phyloP scores from a whole-genome alignment of 345 rosid species.

The Linum trigynum region DNA sequence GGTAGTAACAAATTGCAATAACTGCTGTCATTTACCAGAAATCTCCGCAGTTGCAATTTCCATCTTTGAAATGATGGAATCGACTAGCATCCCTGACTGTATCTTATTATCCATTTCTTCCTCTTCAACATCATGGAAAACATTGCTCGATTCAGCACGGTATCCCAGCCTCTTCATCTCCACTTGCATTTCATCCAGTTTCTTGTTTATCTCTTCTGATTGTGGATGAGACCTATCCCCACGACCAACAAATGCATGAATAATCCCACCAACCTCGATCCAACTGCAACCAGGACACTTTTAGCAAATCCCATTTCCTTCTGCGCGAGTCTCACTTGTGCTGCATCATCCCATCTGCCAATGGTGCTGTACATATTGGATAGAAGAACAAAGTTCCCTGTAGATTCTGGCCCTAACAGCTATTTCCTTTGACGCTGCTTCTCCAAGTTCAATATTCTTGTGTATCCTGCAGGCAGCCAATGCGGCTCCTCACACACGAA shows the following conservation, averaged over 20 bases:
- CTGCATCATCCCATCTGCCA: slow-evolving; percentile 51
- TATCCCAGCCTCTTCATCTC: slow-evolving; percentile 29
- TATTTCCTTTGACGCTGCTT: slow-evolving; percentile 37
- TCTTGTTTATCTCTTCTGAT: slow-evolving; percentile 18
- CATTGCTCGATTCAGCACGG: slow-evolving; percentile 19
- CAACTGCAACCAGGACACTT: slow-evolving; percentile 41
- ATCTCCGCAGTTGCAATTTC: slow-evolving; percentile 27
- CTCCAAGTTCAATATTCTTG: slow-evolving; percentile 46
- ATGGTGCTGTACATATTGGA: slow-evolving; percentile 40
- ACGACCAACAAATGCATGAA: slow-evolving; percentile 25
- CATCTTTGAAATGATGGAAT: slow-evolving; percentile 26
- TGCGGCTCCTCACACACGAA: slow-evolving; percentile 41
- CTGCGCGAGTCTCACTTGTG: slow-evolving; percentile 30
- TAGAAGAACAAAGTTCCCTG: slow-evolving; percentile 40
- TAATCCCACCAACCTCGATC: slow-evolving; percentile 29
- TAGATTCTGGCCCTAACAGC: slow-evolving; percentile 35
- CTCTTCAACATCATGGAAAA: slow-evolving; percentile 27
- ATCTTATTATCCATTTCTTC: slow-evolving; percentile 22
- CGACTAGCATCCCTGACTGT: slow-evolving; percentile 26
- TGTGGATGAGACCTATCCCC: slow-evolving; percentile 32
- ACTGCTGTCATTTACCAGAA: slow-evolving; percentile 15
- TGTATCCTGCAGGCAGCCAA: slow-evolving; percentile 50
- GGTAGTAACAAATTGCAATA: no score
- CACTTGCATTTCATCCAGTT: slow-evolving; percentile 17
- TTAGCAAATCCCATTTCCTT: slow-evolving; percentile 31